Evolutionary conservation across 208 protist species (phyloP).

Genomic region (Wallacemonas sp.): DNA sequence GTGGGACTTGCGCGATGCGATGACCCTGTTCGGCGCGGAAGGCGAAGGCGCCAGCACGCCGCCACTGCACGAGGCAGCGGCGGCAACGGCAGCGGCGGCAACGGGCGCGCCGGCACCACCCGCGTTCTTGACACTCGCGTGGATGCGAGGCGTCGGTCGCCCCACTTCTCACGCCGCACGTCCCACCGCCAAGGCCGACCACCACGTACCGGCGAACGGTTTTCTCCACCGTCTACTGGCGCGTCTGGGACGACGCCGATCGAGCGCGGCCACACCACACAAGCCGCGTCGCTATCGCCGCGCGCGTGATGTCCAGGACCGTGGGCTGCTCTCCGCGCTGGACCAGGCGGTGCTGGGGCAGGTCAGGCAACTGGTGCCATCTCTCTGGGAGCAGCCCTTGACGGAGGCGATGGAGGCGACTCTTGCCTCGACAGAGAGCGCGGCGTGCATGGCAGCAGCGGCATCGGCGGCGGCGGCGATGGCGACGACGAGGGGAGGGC

Average conservation of each 20-base stretch:
- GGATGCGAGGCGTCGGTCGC: not conserved
- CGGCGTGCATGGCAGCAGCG: too few species aligned
- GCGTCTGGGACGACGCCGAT: not conserved
- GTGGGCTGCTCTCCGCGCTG: not conserved
- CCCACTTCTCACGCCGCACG: not conserved
- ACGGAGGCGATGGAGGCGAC: not conserved
- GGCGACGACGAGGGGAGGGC: too few species aligned
- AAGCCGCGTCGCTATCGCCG: slow-evolving; percentile 1
- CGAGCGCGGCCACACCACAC: not conserved
- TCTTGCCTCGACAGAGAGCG: too few species aligned
- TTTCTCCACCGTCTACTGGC: not conserved
- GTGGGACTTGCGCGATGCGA: too few species aligned
- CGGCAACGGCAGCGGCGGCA: not conserved
- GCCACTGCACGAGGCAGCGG: too few species aligned
- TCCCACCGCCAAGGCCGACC: not conserved
- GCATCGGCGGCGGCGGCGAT: too few species aligned
- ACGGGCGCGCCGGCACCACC: not conserved
- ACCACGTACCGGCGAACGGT: not conserved
- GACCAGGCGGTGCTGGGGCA: slow-evolving; percentile 8
- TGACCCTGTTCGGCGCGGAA: too few species aligned
- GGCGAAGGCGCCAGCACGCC: too few species aligned
- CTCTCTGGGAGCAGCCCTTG: slow-evolving; percentile 45
- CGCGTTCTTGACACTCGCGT: slow-evolving; percentile 5
- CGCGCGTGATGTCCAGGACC: not conserved
- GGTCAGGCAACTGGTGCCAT: slow-evolving; percentile 18